Evolutionary conservation across 108 stramenopile species (phyloP).

Genomic region (Asterionellopsis glacialis): DNA sequence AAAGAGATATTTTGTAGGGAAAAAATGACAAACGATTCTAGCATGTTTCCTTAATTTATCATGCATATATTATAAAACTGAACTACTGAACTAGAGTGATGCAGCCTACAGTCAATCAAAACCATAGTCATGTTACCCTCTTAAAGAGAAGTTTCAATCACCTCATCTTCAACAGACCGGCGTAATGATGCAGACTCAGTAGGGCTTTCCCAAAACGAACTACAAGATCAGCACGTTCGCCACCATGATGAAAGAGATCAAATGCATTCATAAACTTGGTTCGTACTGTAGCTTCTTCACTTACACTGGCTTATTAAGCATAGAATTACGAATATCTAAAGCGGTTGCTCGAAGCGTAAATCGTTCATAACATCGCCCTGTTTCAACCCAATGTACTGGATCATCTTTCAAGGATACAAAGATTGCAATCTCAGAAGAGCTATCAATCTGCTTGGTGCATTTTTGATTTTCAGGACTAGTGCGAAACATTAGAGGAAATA

Average conservation of each 20-base stretch:
- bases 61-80: no score
- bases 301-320: neutral
- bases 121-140: no score
- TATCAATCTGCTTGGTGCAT: neutral
- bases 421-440: neutral
- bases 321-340: neutral
- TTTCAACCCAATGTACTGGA: neutral
- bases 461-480: neutral
- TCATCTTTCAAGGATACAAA: neutral
- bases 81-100: no score
- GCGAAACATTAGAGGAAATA: neutral
- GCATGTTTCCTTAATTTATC: no score
- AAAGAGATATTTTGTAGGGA: no score
- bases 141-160: neutral
- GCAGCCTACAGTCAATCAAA: no score
- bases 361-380: neutral
- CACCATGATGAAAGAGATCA: neutral
- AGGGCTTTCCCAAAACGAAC: slow-evolving; percentile 5
- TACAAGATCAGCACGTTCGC: neutral
- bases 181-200: slow-evolving; percentile 7
- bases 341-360: slow-evolving; percentile 1
- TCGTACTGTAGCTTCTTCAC: neutral
- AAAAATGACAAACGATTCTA: no score
- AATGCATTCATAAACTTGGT: neutral
- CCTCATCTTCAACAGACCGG: neutral